Evolutionary conservation across 768 basidiomycete species (phyloP), one percentile per base, ranked within the genome.

Genomic region (Rhodosporidiobolus odoratus): DNA sequence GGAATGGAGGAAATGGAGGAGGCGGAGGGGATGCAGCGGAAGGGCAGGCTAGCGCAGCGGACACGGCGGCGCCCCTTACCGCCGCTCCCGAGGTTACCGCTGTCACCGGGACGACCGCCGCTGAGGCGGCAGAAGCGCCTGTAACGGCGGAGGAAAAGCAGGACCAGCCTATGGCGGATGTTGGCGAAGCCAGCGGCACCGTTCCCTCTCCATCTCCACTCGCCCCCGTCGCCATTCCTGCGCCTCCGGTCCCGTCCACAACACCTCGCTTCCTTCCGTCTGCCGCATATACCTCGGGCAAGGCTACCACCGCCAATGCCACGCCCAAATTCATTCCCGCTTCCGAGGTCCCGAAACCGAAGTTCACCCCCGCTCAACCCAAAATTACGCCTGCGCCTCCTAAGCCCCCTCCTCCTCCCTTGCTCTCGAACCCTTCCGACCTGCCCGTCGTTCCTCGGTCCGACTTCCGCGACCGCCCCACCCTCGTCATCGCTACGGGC

Each of bases 401-500:
- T 25, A 23, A 34, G 5, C 32, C 32, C 16, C 1, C 35, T 25
- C 47, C 47, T 15, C 21, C 32, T 8, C 48, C 27, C n/a, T 25
- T 21, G 27, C 17, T 41, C 48, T n/a, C 50, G 37, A 7, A 52
- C 25, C 37, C 45, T 1, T 16, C 12, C 7, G 17, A 16, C 12
- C 19, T 56, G 41, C 53, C 30, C 7, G 23, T 58, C 21, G n/a
- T 47, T 12, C 53, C 53, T 5, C 89, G 91, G 71, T 81, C 82
- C 23, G 82, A 84, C 1, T 86, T 85, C 3, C 87, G 87, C 0
- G 19, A 53, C 56, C 66, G 65, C 37, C 64, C 78, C 8, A 92
- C 90, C 27, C 89, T 96, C 75, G 88, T 96, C 54, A 85, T 97
- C 52, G 94, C 91, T 1, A 96, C 94, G 0, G 94, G 94, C 8